Evolutionary conservation across 306 rosid species (phyloP).

Genomic region (Citrullus colocynthis): DNA sequence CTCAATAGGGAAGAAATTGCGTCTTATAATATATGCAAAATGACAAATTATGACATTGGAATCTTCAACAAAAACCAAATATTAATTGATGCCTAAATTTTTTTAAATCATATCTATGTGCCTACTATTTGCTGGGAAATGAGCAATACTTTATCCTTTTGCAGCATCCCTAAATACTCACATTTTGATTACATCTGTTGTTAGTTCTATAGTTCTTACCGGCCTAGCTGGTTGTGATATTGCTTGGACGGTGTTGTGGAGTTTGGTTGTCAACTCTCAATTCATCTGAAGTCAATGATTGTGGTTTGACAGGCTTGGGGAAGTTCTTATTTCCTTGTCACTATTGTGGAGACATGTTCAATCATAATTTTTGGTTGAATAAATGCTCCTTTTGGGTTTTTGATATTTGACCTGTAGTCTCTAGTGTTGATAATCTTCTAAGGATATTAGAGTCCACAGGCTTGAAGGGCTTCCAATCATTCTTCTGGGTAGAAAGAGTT

Average conservation of each 20-base stretch:
- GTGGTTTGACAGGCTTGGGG: background rate
- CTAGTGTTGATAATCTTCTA: background rate
- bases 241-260: slow-evolving; percentile 11
- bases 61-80: background rate
- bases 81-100: background rate
- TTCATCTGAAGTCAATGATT: background rate
- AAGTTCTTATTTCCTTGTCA: background rate
- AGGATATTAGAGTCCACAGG: background rate
- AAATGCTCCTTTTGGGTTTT: background rate
- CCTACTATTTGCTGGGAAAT: background rate
- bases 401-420: background rate
- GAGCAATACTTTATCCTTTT: background rate
- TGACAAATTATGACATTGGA: background rate
- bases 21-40: background rate
- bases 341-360: background rate
- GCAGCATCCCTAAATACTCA: background rate
- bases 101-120: background rate
- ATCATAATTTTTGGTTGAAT: background rate
- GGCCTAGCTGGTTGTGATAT: background rate
- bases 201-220: background rate
- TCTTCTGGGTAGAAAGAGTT: background rate
- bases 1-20: background rate
- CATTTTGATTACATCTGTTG: background rate
- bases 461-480: background rate
- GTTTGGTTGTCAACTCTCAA: background rate